A percentile compares a stretch with the other conserved stretches of the same genome.
These are phyloP conservation scores for Artemisia tridentata DNA, from an alignment of 129 eudicot species.

Conservation along the genomic window DNA sequence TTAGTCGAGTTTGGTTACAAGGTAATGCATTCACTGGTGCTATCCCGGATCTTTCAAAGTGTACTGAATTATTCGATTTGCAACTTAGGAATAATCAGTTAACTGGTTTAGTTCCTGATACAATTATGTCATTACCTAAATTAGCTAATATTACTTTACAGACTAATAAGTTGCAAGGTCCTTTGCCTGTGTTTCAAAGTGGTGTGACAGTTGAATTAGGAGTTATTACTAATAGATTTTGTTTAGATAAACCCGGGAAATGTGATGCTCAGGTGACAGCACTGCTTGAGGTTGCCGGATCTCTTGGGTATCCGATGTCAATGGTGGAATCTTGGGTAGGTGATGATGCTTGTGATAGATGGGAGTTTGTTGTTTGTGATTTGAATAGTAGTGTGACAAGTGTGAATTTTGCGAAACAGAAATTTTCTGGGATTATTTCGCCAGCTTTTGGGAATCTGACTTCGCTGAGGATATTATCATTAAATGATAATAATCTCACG, in stretches of 20 bases:
- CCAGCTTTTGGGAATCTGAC: too few species aligned
- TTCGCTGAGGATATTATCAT: too few species aligned
- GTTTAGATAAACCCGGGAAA: slow-evolving; percentile 36
- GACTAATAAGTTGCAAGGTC: too few species aligned
- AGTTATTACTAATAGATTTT: slow-evolving; percentile 34
- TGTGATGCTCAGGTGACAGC: slow-evolving; percentile 48
- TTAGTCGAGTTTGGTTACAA: neutral
- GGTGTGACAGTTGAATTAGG: slow-evolving; percentile 17
- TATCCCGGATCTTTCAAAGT: neutral
- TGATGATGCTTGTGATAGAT: slow-evolving; percentile 36
- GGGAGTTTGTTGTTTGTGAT: slow-evolving; percentile 1
- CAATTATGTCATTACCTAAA: too few species aligned
- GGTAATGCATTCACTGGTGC: slow-evolving; percentile 31
- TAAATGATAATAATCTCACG: neutral
- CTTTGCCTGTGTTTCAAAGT: too few species aligned
- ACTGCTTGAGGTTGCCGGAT: slow-evolving; percentile 43
- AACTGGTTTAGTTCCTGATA: too few species aligned
- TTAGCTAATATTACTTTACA: too few species aligned
- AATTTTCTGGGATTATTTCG: slow-evolving; percentile 35
- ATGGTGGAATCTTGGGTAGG: slow-evolving; percentile 39
- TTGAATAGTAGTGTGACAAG: slow-evolving; percentile 15
- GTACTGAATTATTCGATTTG: too few species aligned
- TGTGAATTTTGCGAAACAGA: slow-evolving; percentile 26
- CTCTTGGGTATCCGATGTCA: slow-evolving; percentile 36
- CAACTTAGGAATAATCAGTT: too few species aligned